These are phyloP conservation scores for Hygrophoropsis aurantiaca DNA, from an alignment of 768 basidiomycete species.

Conservation along the genomic window DNA sequence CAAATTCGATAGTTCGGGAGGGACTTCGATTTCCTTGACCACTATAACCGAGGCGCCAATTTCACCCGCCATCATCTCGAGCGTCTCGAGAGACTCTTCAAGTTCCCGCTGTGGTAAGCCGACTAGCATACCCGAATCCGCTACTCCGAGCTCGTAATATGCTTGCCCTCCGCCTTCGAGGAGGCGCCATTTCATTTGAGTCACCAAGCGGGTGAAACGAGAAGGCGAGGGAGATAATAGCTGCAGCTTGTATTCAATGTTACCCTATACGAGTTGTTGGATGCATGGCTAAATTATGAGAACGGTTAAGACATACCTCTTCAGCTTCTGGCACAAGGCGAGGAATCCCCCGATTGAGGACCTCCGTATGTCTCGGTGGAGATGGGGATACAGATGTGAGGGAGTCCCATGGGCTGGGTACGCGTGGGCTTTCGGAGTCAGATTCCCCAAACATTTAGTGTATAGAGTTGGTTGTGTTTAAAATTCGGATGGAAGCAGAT, in stretches of 20 bases:
- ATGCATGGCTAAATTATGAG: not conserved
- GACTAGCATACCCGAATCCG: slow-evolving; percentile 85
- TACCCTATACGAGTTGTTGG: slow-evolving; percentile 49
- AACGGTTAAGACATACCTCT: slow-evolving; percentile 35
- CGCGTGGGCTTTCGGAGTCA: slow-evolving; percentile 76
- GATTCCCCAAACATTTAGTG: slow-evolving; percentile 76
- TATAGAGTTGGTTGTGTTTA: slow-evolving; percentile 1
- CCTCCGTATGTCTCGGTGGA: slow-evolving; percentile 27
- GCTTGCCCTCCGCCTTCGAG: slow-evolving; percentile 83
- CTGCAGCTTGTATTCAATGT: slow-evolving; percentile 94
- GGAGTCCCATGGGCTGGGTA: slow-evolving; percentile 81
- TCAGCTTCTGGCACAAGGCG: slow-evolving; percentile 78
- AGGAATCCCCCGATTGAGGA: slow-evolving; percentile 44
- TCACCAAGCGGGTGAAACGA: slow-evolving; percentile 82
- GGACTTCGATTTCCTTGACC: slow-evolving; percentile 85
- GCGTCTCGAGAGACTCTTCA: slow-evolving; percentile 78
- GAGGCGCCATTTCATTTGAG: slow-evolving; percentile 94
- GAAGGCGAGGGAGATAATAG: slow-evolving; percentile 74
- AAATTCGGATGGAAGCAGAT: slow-evolving; percentile 28
- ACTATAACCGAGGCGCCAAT: slow-evolving; percentile 91
- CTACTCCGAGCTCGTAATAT: slow-evolving; percentile 80
- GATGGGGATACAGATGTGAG: slow-evolving; percentile 58
- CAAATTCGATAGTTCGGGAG: slow-evolving; percentile 44
- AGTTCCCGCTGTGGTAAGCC: slow-evolving; percentile 76
- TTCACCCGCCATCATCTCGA: slow-evolving; percentile 93